phyloP scores from a whole-genome alignment of 2,329 filamentous ascomycete species.

The Chalaropsis ovoidea region DNA sequence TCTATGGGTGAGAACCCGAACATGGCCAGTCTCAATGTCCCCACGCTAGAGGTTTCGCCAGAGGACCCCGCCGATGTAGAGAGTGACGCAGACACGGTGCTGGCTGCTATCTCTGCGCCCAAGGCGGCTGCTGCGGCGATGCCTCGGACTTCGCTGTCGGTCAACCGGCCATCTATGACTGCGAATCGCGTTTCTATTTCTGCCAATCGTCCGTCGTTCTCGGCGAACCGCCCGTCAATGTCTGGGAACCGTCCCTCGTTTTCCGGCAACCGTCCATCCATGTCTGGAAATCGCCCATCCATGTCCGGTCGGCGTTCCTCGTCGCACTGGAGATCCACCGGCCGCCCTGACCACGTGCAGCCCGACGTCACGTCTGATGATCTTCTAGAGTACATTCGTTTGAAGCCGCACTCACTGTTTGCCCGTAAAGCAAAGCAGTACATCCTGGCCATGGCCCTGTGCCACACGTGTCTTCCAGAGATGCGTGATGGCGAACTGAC shows the following conservation, averaged over 20 bases:
- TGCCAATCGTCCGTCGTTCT: slow-evolving; percentile 18
- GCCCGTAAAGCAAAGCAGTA: slow-evolving; percentile 72
- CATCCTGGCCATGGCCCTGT: slow-evolving; percentile 72
- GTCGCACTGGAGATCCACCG: slow-evolving; percentile 42
- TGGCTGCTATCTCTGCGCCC: neutral
- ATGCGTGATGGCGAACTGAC: slow-evolving; percentile 59
- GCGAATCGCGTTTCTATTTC: slow-evolving; percentile 28
- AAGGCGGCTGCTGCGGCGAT: neutral
- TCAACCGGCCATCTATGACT: slow-evolving; percentile 26
- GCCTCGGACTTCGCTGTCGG: slow-evolving; percentile 21
- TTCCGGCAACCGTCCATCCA: slow-evolving; percentile 27
- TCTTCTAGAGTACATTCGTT: slow-evolving; percentile 65
- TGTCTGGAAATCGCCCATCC: slow-evolving; percentile 29
- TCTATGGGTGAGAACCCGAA: slow-evolving; percentile 22
- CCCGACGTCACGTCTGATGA: slow-evolving; percentile 58
- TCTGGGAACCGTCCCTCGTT: slow-evolving; percentile 31
- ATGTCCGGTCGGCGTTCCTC: slow-evolving; percentile 37
- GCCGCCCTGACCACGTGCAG: slow-evolving; percentile 41
- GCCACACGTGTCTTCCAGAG: slow-evolving; percentile 85
- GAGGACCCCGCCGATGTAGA: slow-evolving; percentile 29
- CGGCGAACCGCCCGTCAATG: slow-evolving; percentile 27
- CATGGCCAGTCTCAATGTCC: slow-evolving; percentile 5
- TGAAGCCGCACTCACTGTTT: slow-evolving; percentile 65
- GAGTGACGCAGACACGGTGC: slow-evolving; percentile 29
- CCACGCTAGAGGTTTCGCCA: slow-evolving; percentile 30